A percentile compares a stretch with the other conserved stretches of the same genome.
phyloP scores from a whole-genome alignment of 192 early-diverging fungal genomes.

The Endogone sp. region DNA sequence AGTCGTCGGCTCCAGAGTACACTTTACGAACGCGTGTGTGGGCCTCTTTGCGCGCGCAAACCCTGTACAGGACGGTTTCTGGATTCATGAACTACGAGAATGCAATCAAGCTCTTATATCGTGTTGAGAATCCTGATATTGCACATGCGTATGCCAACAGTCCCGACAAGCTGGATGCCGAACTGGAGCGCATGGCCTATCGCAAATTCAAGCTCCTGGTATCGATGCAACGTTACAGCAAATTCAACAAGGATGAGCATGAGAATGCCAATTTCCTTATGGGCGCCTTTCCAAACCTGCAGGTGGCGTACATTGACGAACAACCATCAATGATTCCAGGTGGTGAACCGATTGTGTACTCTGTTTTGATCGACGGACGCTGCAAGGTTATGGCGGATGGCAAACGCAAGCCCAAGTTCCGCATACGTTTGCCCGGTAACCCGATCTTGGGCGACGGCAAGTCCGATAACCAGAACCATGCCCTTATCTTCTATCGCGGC shows the following conservation, averaged over 20 bases:
- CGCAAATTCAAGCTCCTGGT: constrained; percentile 83
- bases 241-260: constrained; percentile 74
- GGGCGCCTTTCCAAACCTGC: constrained; percentile 70
- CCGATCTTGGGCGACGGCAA: constrained; percentile 93
- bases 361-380: constrained; percentile 75
- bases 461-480: constrained; percentile 88
- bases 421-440: constrained; percentile 76
- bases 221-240: constrained; percentile 77
- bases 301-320: constrained; percentile 79
- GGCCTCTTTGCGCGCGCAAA: constrained; percentile 83
- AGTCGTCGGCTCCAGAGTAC: constrained; percentile 75
- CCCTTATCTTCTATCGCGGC: constrained; percentile 80
- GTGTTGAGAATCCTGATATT: constrained; percentile 74
- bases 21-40: constrained; percentile 84
- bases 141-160: constrained; percentile 58
- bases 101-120: constrained; percentile 57
- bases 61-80: constrained; percentile 80
- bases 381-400: constrained; percentile 64
- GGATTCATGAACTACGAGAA: constrained; percentile 7
- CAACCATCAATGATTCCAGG: constrained; percentile 51
- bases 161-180: constrained; percentile 60
- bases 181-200: constrained; percentile 61
- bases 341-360: constrained; percentile 49
- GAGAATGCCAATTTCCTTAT: constrained; percentile 74
- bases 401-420: constrained; percentile 71